Base-by-base conservation (phyloP, 352 stramenopile species). In the Pythium biforme region DNA sequence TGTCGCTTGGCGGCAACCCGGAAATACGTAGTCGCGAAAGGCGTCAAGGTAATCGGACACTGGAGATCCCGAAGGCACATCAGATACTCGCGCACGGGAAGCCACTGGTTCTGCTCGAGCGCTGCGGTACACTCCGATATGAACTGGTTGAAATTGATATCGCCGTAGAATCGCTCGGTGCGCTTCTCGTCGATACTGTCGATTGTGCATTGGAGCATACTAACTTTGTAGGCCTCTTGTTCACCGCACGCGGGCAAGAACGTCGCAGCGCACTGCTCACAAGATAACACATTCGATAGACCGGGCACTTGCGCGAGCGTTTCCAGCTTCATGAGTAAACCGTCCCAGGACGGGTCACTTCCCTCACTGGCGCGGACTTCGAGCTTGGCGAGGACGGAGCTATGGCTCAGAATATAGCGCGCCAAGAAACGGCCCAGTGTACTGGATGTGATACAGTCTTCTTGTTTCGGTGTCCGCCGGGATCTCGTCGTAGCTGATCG, bases 31-130 rank as follows among this genome's bases (percentile, higher is more conserved):
- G 34, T 17, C 15, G 7, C 34, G 3, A 19, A 41, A 41, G 34
- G 34, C 12, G 8, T 41, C 14, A 11, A 19, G 8, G 34, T 11
- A 4, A 54, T 17, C 1, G 47, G 25, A 10, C 47, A 54, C 26
- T 54, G 47, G 15, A 40, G 25, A 17, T 54, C 47, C 9, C 26
- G 26, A 6, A 54, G 47, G 19, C 47, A 54, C 47, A 6, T 14
- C 19, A 54, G 34, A 22, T 54, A 54, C 47, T 54, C 14, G 26
- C 34, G 34, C 26, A 54, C 47, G 12, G 47, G 47, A 12, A 39
- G 47, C 26, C 26, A 54, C 7, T 54, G 34, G 7, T 41, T 11
- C 26, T 4, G 26, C 22, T 22, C 1, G 23, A 17, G 4, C 9
- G 34, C 7, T 41, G 34, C 4, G 12, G 34, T 11, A 19, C 34